phyloP scores from a whole-genome alignment of 2,329 filamentous ascomycete species.

The Aspergillus transmontanensis region DNA sequence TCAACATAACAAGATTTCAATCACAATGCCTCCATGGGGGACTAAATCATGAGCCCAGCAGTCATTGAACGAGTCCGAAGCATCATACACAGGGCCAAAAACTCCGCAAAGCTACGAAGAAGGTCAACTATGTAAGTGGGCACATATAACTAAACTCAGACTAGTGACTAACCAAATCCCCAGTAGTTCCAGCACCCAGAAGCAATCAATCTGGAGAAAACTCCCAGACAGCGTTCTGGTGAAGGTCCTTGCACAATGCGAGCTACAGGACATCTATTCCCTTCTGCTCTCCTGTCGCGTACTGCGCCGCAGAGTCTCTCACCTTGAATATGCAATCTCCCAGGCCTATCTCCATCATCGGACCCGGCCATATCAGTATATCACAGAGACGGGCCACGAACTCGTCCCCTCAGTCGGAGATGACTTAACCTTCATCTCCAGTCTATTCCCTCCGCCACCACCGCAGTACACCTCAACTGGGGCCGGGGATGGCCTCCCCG shows the following conservation, averaged over 20 bases:
- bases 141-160: not conserved
- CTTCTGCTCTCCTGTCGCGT: constrained; percentile 25
- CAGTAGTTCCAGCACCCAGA: constrained; percentile 2
- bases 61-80: constrained; percentile 6
- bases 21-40: not conserved
- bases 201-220: constrained; percentile 23
- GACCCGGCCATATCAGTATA: constrained; percentile 4
- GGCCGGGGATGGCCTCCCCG: constrained; percentile 20
- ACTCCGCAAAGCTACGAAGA: not conserved
- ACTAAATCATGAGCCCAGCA: constrained; percentile 8
- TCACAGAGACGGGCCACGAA: not conserved
- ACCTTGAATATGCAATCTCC: constrained; percentile 25
- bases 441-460: constrained; percentile 30
- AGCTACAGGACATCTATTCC: constrained; percentile 23
- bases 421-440: constrained; percentile 29
- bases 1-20: not conserved
- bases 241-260: constrained; percentile 21
- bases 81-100: constrained; percentile 1
- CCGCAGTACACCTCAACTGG: constrained; percentile 24
- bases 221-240: constrained; percentile 25
- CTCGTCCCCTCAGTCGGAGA: constrained; percentile 22
- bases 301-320: constrained; percentile 21
- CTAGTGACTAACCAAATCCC: not conserved
- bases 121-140: constrained; percentile 6
- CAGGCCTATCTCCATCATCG: constrained; percentile 25